Percentiles rank a stretch among this genome's conserved stretches.
These are phyloP conservation scores for Sicyos edulis DNA, from an alignment of 306 rosid genomes.

Conservation along the genomic window DNA sequence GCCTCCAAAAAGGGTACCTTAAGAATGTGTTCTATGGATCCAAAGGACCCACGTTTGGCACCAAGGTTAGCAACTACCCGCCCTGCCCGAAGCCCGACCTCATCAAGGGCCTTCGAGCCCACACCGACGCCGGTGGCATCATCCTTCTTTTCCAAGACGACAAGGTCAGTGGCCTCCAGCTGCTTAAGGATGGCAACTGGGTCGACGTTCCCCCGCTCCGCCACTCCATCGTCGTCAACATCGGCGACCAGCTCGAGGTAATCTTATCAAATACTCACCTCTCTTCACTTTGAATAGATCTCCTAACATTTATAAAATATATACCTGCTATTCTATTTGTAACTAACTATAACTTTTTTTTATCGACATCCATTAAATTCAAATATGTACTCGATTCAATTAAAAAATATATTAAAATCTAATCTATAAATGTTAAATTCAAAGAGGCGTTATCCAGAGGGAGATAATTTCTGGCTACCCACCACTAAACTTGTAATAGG, in stretches of 20 bases:
- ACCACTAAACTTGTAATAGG: no score
- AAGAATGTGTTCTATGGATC: slow-evolving; percentile 68
- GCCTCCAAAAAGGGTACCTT: slow-evolving; percentile 70
- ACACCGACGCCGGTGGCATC: slow-evolving; percentile 90
- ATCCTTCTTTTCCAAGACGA: slow-evolving; percentile 84
- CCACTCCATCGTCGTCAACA: slow-evolving; percentile 77
- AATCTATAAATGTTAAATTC: no score
- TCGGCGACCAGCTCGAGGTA: slow-evolving; percentile 90
- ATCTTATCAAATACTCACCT: no score
- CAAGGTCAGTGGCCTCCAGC: slow-evolving; percentile 85
- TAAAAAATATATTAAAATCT: no score
- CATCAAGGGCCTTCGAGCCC: slow-evolving; percentile 86
- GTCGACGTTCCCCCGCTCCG: slow-evolving; percentile 86
- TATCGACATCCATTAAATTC: no score
- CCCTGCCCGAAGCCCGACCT: slow-evolving; percentile 77
- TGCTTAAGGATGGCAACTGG: slow-evolving; percentile 75
- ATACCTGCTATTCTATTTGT: no score
- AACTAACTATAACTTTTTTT: no score
- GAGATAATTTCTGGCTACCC: no score
- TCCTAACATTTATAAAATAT: no score
- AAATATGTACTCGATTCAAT: no score
- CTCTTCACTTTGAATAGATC: no score
- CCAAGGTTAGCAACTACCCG: slow-evolving; percentile 87
- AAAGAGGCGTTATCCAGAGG: no score
- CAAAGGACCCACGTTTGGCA: slow-evolving; percentile 79